Conservation (phyloP, 2,329 filamentous ascomycete genomes). For the Samsoniella hepiali region DNA sequence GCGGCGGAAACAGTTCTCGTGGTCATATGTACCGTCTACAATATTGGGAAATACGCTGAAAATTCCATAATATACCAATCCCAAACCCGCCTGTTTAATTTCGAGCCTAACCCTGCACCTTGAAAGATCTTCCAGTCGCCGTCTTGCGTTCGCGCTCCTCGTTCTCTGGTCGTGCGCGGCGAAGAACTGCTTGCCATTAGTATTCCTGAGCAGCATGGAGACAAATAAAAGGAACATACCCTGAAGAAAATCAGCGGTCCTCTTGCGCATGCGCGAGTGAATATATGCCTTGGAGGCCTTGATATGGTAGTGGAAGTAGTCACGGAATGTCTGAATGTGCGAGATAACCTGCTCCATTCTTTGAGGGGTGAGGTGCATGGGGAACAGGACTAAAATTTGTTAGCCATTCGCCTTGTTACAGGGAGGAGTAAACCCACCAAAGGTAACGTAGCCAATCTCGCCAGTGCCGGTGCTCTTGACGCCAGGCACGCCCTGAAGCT, state of each 20-base stretch:
- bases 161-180: conserved; percentile 88
- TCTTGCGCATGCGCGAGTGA: conserved; percentile 94
- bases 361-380: conserved; percentile 86
- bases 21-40: conserved; percentile 1
- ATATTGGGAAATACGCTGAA: conserved; percentile 4
- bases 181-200: conserved; percentile 63
- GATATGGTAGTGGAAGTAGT: conserved; percentile 99
- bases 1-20: not conserved
- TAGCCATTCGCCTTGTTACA: conserved; percentile 19
- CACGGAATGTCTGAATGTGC: conserved; percentile 98
- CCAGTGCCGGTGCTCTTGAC: conserved; percentile 71
- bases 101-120: conserved; percentile 43
- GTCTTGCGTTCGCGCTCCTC: conserved; percentile 99
- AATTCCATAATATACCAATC: not conserved
- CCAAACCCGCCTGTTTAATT: not conserved
- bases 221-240: conserved; percentile 54
- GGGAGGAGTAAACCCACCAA: conserved; percentile 59
- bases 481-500: conserved; percentile 84
- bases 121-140: conserved; percentile 92
- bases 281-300: conserved; percentile 99
- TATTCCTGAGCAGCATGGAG: not conserved
- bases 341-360: conserved; percentile 94
- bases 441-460: conserved; percentile 96
- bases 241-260: conserved; percentile 97
- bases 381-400: conserved; percentile 73